Base-by-base conservation (phyloP, 495 filamentous ascomycete species). In the Aspergillus sclerotioniger region DNA sequence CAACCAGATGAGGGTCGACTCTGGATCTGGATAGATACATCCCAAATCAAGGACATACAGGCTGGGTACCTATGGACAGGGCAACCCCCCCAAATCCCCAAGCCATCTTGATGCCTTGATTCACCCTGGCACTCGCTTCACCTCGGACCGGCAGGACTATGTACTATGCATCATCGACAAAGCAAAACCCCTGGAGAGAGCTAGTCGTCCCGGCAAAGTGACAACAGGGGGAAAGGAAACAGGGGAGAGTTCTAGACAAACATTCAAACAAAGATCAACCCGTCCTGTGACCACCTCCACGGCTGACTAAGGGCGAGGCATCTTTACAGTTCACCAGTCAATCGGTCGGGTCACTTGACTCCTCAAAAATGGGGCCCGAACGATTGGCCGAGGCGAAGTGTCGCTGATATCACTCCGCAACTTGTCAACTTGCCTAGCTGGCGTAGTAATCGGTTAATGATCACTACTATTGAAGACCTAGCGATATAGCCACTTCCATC, bases 341-440 rank as follows among this genome's bases (percentile, higher is more conserved):
- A 39, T 58, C 58, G 47, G 44, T 49, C 57, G 58, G 54, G 63
- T 66, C 63, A 66, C 57, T 62, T 62, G 63, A 66, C 63, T 62
- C 58, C 60, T 55, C 43, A 62, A 66, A 66, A 59, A 57, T 58
- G 63, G 60, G 52, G 21, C 60, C 56, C 8, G 48, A 61, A 59
- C 60, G 59, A 65, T 65, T 65, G 63, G 63, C 47, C 29, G 29
- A 17, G 44, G 39, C 51, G 31, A 17, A 8, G 29, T 56, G 43
- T 48, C 56, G 57, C 55, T 62, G 61, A 57, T 59, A 61, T 61
- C 62, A 57, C 62, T 59, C 57, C 52, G 44, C 56, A 47, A 25
- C 49, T 53, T 58, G 56, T 45, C 56, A 37, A 45, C 25, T 32
- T 25, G 25, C 28, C 47, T 50, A n/a, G 10, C 37, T n/a, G 13